Evolutionary conservation across 495 filamentous ascomycete species (phyloP).

Genomic region (Penicillium samsonianum): DNA sequence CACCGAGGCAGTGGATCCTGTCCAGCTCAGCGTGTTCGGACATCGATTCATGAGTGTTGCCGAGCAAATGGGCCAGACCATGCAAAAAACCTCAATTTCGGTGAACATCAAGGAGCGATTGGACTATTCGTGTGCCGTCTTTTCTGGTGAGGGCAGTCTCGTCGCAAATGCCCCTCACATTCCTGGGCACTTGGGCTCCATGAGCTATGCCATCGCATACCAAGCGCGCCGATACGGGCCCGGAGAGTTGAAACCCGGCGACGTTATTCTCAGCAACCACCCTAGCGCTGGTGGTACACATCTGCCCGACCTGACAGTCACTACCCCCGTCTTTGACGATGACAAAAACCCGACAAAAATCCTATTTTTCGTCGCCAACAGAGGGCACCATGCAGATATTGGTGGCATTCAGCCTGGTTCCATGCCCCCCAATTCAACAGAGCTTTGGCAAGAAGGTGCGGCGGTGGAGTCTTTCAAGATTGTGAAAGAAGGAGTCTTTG

Average conservation of each 20-base stretch:
- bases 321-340: not conserved
- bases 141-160: not conserved
- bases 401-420: not conserved
- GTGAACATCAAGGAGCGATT: not conserved
- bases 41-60: not conserved
- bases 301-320: not conserved
- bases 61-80: not conserved
- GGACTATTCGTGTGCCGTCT: not conserved
- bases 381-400: not conserved
- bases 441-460: not conserved
- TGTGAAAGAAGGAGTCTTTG: not conserved
- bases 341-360: not conserved
- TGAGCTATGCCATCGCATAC: not conserved
- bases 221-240: not conserved
- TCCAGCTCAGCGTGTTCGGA: not conserved
- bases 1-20: not conserved
- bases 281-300: not conserved
- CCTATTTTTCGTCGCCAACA: not conserved
- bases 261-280: not conserved
- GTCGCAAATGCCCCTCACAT: not conserved
- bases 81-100: not conserved
- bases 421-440: not conserved
- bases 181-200: not conserved
- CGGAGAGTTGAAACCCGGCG: not conserved
- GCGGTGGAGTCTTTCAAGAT: not conserved